Base-by-base conservation (phyloP, 1,284 basidiomycete genomes). In the Ustilago tritici region DNA sequence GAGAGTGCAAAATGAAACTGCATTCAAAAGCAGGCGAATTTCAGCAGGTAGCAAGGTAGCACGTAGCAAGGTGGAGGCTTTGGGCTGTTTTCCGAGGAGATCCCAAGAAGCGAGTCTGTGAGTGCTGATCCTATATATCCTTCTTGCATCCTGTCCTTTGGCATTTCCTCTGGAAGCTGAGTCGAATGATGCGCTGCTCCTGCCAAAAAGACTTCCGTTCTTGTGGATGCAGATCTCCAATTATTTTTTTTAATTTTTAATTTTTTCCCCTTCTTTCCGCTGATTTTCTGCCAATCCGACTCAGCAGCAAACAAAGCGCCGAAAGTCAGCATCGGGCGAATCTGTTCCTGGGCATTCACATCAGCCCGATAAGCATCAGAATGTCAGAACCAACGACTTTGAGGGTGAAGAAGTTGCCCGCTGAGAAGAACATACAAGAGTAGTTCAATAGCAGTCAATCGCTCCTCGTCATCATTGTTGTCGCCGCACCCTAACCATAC, bases 31-130 rank as follows among this genome's bases (percentile, higher is more conserved):
- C 32, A 28, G 32, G 17, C 23, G 23, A 8, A 46, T 46, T 46
- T 19, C 7, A 19, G 15, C 43, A 46, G 43, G 23, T 28, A 28
- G 23, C 23, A 23, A 23, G 23, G 23, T 23, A 28, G 23, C 23
- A 3, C 3, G 23, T 28, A 28, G 14, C 14, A 31, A 62, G 60
- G 61, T 64, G 61, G 61, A 64, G 61, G 61, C 61, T 59, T 59
- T 57, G 40, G 31, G 8, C 28, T 61, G 65, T 46, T 52, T 12
- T 41, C 23, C 36, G 55, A 56, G 56, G 56, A 47, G 61, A 62
- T 34, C n/a, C 23, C 23, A 17, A 40, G 34, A 36, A 32, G 19
- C 32, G 15, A 28, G 23, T 28, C 23, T 28, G 23, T 28, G 3
- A 28, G 31, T 9, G 47, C 23, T 23, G 32, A 41, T 56, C 54